A percentile compares a stretch with the other conserved stretches of the same genome.
phyloP scores from a whole-genome alignment of 2,329 filamentous ascomycete species.

The Aspergillus terreus region DNA sequence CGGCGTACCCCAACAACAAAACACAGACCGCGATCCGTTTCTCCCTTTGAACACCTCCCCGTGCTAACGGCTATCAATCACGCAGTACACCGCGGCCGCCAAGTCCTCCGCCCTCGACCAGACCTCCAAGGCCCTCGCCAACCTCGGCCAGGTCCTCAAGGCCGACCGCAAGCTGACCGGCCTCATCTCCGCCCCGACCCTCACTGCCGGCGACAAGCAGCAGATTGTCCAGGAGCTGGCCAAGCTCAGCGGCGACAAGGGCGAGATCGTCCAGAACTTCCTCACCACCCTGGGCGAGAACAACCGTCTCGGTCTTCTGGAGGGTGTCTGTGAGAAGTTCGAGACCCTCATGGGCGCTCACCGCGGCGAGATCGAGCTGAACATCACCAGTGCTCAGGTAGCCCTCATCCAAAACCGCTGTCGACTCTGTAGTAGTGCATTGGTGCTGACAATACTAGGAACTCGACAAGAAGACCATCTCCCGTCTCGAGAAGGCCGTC shows the following conservation, averaged over 20 bases:
- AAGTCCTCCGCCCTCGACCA: constrained; percentile 83
- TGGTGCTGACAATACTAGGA: constrained; percentile 49
- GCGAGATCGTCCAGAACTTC: constrained; percentile 89
- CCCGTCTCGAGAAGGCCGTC: constrained; percentile 80
- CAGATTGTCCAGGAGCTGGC: constrained; percentile 81
- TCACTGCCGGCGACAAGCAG: constrained; percentile 74
- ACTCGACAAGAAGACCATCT: constrained; percentile 82
- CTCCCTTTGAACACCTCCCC: no score
- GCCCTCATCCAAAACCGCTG: constrained; percentile 21
- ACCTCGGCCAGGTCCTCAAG: constrained; percentile 68
- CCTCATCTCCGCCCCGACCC: constrained; percentile 77
- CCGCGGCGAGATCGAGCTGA: constrained; percentile 89
- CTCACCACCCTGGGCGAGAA: constrained; percentile 86
- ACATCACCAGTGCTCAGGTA: constrained; percentile 86
- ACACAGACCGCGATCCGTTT: neutral
- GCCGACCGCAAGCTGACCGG: constrained; percentile 75
- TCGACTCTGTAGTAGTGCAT: neutral
- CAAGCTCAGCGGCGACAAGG: constrained; percentile 75
- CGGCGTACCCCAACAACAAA: neutral
- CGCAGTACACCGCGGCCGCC: constrained; percentile 88
- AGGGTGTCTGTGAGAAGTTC: constrained; percentile 85
- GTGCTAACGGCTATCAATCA: neutral
- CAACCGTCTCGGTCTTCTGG: constrained; percentile 83
- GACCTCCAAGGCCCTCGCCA: constrained; percentile 74
- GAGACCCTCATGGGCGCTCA: constrained; percentile 79